These are phyloP conservation scores for Paramyrothecium sp. DNA, from an alignment of 2,329 filamentous ascomycete species.

Conservation along the genomic window DNA sequence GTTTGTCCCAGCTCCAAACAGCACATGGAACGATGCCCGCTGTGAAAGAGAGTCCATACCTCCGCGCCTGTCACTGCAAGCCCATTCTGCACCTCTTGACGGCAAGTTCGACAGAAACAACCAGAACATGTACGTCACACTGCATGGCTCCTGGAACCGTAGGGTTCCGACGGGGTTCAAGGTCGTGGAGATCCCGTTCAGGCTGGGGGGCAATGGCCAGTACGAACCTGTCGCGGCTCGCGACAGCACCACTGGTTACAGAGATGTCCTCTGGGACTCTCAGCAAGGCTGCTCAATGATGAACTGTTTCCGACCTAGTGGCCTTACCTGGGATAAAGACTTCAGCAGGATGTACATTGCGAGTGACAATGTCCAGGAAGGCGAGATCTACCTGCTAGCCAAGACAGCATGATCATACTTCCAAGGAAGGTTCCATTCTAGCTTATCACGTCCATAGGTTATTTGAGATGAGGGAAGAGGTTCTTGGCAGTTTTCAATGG, in stretches of 20 bases:
- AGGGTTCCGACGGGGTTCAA: conserved; percentile 34
- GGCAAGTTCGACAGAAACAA: conserved; percentile 54
- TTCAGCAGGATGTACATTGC: conserved; percentile 19
- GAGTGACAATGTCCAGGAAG: conserved; percentile 18
- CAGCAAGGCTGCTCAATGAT: conserved; percentile 23
- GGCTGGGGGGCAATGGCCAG: conserved; percentile 13
- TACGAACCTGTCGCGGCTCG: conserved; percentile 29
- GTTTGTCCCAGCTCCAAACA: conserved; percentile 34
- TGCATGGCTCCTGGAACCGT: conserved; percentile 59
- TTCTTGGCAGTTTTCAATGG: background rate
- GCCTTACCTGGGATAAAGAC: conserved; percentile 16
- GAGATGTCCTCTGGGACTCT: conserved; percentile 29
- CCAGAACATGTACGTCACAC: conserved; percentile 55
- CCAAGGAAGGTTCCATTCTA: background rate
- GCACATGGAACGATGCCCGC: conserved; percentile 31
- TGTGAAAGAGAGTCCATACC: conserved; percentile 28
- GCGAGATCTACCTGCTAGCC: conserved; percentile 17
- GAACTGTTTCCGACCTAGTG: conserved; percentile 20
- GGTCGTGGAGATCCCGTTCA: conserved; percentile 33
- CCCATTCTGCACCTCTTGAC: conserved; percentile 61
- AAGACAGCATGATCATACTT: background rate
- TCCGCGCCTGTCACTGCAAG: conserved; percentile 52
- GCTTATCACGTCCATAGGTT: background rate
- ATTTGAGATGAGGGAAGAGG: background rate
- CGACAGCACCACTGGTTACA: conserved; percentile 25